phyloP scores from a whole-genome alignment of 345 rosid genomes.

The Punica granatum region DNA sequence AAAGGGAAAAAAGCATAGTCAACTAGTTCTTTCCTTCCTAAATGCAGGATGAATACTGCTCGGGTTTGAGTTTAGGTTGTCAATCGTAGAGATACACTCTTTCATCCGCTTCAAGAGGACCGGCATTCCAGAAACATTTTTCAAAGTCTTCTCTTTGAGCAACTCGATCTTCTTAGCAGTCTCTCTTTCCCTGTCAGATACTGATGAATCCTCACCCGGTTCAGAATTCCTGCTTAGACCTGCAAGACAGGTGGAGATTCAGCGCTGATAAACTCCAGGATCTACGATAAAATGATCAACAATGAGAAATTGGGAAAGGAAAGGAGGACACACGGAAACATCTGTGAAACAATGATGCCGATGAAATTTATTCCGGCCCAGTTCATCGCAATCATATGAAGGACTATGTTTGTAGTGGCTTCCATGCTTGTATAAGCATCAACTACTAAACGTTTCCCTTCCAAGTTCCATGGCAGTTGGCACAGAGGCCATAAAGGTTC shows the following conservation, averaged over 20 bases:
- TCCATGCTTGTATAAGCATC: too few species aligned
- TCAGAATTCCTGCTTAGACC: background rate
- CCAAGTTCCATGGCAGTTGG: too few species aligned
- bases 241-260: background rate
- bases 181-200: background rate
- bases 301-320: background rate
- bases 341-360: too few species aligned
- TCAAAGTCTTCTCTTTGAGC: slow-evolving; percentile 8
- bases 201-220: background rate
- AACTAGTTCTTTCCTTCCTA: background rate
- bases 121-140: slow-evolving; percentile 4
- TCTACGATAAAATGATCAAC: background rate
- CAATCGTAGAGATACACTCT: slow-evolving; percentile 4
- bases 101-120: slow-evolving; percentile 13
- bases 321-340: background rate
- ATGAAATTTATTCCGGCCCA: too few species aligned
- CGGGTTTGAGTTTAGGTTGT: background rate
- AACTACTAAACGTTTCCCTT: too few species aligned
- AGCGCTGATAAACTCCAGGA: background rate
- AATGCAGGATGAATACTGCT: slow-evolving; percentile 4
- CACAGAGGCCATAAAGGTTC: too few species aligned
- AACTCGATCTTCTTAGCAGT: slow-evolving; percentile 6
- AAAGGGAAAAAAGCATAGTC: background rate
- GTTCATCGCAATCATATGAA: too few species aligned
- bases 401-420: too few species aligned